phyloP scores from a whole-genome alignment of 768 basidiomycete genomes.

The Strobilomyces echinocephalus region DNA sequence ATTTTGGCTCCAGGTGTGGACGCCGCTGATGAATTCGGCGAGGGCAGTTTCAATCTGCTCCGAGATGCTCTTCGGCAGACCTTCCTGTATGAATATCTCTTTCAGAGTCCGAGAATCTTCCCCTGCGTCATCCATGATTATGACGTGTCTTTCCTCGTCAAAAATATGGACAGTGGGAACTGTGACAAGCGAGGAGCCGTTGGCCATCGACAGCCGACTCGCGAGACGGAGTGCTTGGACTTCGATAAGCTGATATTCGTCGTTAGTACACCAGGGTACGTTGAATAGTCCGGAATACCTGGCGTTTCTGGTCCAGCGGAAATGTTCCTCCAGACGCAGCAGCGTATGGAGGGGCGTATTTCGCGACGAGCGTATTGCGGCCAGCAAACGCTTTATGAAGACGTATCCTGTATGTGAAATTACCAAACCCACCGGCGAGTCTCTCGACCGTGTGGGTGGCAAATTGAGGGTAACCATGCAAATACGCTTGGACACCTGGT shows the following conservation, averaged over 20 bases:
- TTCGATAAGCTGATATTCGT: constrained; percentile 39
- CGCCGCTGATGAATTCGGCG: constrained; percentile 48
- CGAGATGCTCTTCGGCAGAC: constrained; percentile 28
- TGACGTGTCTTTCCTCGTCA: constrained; percentile 44
- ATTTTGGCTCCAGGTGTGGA: constrained; percentile 48
- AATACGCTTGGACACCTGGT: constrained; percentile 38
- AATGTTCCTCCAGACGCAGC: constrained; percentile 20
- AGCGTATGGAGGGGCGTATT: constrained; percentile 50
- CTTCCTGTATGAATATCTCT: constrained; percentile 34
- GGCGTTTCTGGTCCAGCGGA: constrained; percentile 44
- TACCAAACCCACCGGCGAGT: constrained; percentile 50
- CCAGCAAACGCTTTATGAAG: constrained; percentile 40
- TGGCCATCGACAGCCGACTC: constrained; percentile 26
- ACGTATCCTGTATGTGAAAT: constrained; percentile 55
- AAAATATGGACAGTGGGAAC: constrained; percentile 48
- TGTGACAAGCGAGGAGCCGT: constrained; percentile 36
- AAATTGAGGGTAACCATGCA: constrained; percentile 42
- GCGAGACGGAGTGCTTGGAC: constrained; percentile 48
- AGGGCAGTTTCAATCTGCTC: constrained; percentile 47
- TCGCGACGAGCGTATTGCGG: constrained; percentile 47
- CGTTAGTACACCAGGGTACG: constrained; percentile 2
- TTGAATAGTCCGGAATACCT: constrained; percentile 36
- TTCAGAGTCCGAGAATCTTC: constrained; percentile 35
- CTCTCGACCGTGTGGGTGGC: constrained; percentile 35
- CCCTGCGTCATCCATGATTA: constrained; percentile 65